Evolutionary conservation across 2,329 filamentous ascomycete genomes (phyloP), one percentile per base, ranked within the genome.

Genomic region (Ophiognomonia clavigignenti-juglandacearum): DNA sequence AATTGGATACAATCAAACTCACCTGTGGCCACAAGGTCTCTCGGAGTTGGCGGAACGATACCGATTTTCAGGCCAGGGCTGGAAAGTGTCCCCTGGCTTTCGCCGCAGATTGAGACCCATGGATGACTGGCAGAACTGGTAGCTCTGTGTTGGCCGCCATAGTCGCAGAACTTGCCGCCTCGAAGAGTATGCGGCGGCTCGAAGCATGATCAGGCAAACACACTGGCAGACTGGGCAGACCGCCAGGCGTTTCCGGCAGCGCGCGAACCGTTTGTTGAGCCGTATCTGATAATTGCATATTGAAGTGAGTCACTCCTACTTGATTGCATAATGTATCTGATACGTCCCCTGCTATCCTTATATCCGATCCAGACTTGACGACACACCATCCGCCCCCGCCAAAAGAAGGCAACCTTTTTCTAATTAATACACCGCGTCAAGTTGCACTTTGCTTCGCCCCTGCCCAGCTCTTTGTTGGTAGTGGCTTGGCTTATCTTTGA

Each of bases 191-290:
- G 29, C 13, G 14, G 36, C 23, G 27, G n/a, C 22, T 22, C 27
- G n/a, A 38, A 18, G 14, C 23, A 43, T 22, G 27, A 26, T 32
- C 31, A 48, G 40, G 45, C 40, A 48, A 41, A 44, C 44, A 39
- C 19, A 29, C 40, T 22, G n/a, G 34, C n/a, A 32, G 27, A 29
- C 35, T 6, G 29, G 42, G 47, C 47, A 37, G 41, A 48, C 41
- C 39, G 41, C 18, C 29, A 36, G 34, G 34, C 34, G 16, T 20
- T 35, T 34, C n/a, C 14, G 10, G 31, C 14, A 34, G 14, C 4
- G 18, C 16, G 45, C 45, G 41, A 35, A 44, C 37, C 19, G 8
- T n/a, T 24, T 35, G 18, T 39, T n/a, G 16, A 31, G 32, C 31
- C 39, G 34, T 48, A 32, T 16, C n/a, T 36, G 18, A 44, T 32